Percentiles rank a stretch among this genome's conserved stretches.
phyloP scores from a whole-genome alignment of 768 basidiomycete genomes.

The Lentinula aciculospora region DNA sequence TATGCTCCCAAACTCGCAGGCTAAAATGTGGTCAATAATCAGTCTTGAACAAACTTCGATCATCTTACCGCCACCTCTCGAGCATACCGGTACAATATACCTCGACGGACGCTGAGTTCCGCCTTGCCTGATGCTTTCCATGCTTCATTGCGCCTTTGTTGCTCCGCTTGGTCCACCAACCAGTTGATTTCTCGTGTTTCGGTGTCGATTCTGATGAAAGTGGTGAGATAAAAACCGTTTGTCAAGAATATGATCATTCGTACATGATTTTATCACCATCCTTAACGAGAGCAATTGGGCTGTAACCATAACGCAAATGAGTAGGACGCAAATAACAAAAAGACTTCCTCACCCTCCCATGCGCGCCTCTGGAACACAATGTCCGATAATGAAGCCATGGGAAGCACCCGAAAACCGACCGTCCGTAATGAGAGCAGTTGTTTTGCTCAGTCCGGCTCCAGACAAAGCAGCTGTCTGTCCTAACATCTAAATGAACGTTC shows the following conservation, averaged over 20 bases:
- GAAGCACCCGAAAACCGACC: constrained; percentile 78
- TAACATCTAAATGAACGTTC: constrained; percentile 7
- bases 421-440: constrained; percentile 82
- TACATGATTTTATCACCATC: constrained; percentile 71
- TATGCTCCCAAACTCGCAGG: constrained; percentile 81
- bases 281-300: constrained; percentile 81
- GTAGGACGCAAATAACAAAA: not conserved
- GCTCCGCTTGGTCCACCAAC: constrained; percentile 65
- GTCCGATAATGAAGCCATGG: constrained; percentile 42
- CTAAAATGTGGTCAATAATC: constrained; percentile 28
- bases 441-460: constrained; percentile 75
- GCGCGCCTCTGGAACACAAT: constrained; percentile 44
- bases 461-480: constrained; percentile 75
- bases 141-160: constrained; percentile 49
- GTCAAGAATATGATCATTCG: not conserved
- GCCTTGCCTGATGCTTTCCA: constrained; percentile 69
- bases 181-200: constrained; percentile 62
- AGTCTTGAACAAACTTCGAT: not conserved
- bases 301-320: not conserved
- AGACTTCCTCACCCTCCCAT: not conserved
- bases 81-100: constrained; percentile 75
- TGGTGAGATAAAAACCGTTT: not conserved
- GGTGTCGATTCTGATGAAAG: constrained; percentile 46
- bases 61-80: constrained; percentile 77
- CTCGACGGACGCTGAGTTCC: constrained; percentile 63